Conservation (phyloP, 805 yeast species). For the Torulaspora microellipsoides region DNA sequence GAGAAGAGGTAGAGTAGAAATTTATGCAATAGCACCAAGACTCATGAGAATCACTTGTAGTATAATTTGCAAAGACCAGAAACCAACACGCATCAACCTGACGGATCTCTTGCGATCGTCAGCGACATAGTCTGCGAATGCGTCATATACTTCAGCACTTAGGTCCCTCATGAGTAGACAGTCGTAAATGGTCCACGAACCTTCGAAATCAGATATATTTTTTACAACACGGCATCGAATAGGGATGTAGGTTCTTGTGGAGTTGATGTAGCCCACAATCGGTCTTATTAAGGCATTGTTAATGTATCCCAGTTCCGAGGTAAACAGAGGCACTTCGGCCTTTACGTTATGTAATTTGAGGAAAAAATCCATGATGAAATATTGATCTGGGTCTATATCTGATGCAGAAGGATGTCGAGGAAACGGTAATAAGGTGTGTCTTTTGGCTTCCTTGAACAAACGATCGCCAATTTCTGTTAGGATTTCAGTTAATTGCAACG, state of each 20-base stretch:
- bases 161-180: conserved; percentile 86
- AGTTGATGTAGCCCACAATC: conserved; percentile 91
- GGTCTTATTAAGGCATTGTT: conserved; percentile 92
- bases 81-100: conserved; percentile 78
- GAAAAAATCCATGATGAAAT: conserved; percentile 73
- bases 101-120: conserved; percentile 75
- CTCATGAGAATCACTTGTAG: conserved; percentile 81
- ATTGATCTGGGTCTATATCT: conserved; percentile 38
- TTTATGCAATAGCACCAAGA: conserved; percentile 61
- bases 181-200: conserved; percentile 95
- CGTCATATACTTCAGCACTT: conserved; percentile 83
- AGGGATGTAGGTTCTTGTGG: conserved; percentile 84
- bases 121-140: conserved; percentile 81
- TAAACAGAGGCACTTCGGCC: conserved; percentile 83
- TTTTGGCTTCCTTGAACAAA: conserved; percentile 45
- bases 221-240: conserved; percentile 79
- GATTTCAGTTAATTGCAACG: conserved; percentile 43
- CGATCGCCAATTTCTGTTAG: conserved; percentile 45
- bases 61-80: conserved; percentile 85
- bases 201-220: conserved; percentile 77
- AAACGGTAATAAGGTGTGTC: conserved; percentile 27
- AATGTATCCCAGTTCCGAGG: conserved; percentile 83
- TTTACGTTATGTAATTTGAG: conserved; percentile 78
- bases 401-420: conserved; percentile 29
- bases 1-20: background rate